A percentile compares a stretch with the other conserved stretches of the same genome.
Evolutionary conservation across 192 early-diverging fungal species (phyloP).

Genomic region (Linnemannia zychae): DNA sequence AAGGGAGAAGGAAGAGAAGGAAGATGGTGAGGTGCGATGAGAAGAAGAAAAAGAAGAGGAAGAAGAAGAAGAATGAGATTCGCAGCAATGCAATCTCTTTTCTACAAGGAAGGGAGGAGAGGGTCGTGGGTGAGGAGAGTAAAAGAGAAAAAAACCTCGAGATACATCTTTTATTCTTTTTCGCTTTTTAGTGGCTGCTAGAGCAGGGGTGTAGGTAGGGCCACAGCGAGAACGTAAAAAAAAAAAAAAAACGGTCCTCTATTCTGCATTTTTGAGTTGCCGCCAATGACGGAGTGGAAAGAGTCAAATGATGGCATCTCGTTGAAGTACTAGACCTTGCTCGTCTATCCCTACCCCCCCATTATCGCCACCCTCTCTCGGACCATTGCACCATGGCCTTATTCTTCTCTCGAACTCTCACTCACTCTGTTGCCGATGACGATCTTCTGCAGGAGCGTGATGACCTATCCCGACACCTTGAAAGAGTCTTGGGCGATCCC

Average conservation of each 20-base stretch:
- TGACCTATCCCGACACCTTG: too few relatives aligned
- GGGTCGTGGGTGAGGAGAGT: background rate
- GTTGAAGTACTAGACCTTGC: too few relatives aligned
- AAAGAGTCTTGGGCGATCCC: too few relatives aligned
- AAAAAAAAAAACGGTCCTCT: background rate
- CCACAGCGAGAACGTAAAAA: background rate
- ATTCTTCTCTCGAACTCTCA: background rate
- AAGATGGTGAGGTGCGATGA: background rate
- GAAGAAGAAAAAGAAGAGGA: background rate
- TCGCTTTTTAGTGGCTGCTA: background rate
- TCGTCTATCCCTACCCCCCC: too few relatives aligned
- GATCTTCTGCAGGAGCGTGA: background rate
- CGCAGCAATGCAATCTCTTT: background rate
- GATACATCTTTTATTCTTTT: background rate
- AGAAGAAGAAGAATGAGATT: conserved; percentile 17
- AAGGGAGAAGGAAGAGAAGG: background rate
- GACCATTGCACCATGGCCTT: background rate
- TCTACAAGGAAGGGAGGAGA: background rate
- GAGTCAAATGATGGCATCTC: background rate
- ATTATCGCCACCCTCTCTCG: background rate
- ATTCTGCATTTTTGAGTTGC: background rate
- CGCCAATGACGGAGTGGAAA: background rate
- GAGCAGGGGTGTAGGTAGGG: background rate
- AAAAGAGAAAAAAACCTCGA: background rate
- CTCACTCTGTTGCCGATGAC: background rate